A percentile compares a stretch with the other conserved stretches of the same genome.
Evolutionary conservation across 179 eudicot genomes (phyloP).

Genomic region (Sideroxylon spinosum): DNA sequence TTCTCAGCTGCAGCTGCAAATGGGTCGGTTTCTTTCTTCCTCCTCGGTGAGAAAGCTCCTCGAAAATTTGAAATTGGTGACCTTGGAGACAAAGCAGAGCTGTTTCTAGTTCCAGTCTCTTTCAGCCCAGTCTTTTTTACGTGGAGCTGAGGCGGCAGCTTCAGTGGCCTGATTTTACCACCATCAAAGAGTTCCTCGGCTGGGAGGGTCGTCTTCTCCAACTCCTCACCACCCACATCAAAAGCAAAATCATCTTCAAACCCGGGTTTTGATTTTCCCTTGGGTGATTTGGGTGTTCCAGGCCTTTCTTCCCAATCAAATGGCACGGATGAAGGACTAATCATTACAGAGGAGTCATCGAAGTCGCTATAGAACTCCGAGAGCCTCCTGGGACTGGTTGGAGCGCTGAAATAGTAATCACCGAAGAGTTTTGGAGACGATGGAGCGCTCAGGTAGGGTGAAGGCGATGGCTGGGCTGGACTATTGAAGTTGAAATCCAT

Average conservation of each 20-base stretch:
- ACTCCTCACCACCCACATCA: background rate
- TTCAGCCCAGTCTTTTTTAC: background rate
- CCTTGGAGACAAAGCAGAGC: background rate
- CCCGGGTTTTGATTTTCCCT: too few species aligned
- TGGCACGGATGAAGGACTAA: background rate
- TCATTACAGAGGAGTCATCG: background rate
- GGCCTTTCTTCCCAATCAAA: slow-evolving; percentile 28
- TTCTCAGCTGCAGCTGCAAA: background rate
- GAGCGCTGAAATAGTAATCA: slow-evolving; percentile 9
- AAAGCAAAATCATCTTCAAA: slow-evolving; percentile 26
- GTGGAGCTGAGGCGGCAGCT: slow-evolving; percentile 11
- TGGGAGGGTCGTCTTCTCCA: slow-evolving; percentile 6
- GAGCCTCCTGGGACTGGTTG: slow-evolving; percentile 9
- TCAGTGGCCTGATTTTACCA: slow-evolving; percentile 22
- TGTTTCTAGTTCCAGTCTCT: background rate
- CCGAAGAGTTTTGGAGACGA: slow-evolving; percentile 19
- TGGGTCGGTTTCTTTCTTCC: slow-evolving; percentile 29
- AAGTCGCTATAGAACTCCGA: slow-evolving; percentile 10
- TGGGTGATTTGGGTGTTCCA: slow-evolving; percentile 16
- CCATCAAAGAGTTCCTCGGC: slow-evolving; percentile 26
- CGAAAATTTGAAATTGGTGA: slow-evolving; percentile 13
- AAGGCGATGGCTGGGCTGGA: background rate
- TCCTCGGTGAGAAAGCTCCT: slow-evolving; percentile 27
- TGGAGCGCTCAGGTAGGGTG: slow-evolving; percentile 3
- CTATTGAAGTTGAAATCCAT: slow-evolving; percentile 18